Percentiles rank a stretch among this genome's conserved stretches.
Evolutionary conservation across 805 yeast species (phyloP).

Genomic region (Sungouiella blattae): DNA sequence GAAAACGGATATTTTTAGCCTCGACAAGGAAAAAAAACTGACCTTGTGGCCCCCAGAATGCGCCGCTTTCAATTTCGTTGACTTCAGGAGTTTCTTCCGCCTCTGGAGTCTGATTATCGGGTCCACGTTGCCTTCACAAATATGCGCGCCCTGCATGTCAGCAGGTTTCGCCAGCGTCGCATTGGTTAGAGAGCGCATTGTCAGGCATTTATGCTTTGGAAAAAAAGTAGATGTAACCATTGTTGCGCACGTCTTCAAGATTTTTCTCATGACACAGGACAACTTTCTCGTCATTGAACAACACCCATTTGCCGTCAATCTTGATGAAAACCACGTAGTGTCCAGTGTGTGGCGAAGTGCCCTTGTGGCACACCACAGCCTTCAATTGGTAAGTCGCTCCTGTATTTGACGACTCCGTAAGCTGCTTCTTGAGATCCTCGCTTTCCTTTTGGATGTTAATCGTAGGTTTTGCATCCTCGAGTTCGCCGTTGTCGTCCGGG

Average conservation of each 20-base stretch:
- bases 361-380: conserved; percentile 84
- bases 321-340: conserved; percentile 81
- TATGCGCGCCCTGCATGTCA: too few relatives aligned
- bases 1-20: too few relatives aligned
- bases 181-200: too few relatives aligned
- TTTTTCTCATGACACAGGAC: conserved; percentile 50
- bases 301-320: conserved; percentile 57
- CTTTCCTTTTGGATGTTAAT: conserved; percentile 28
- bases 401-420: conserved; percentile 9
- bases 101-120: too few relatives aligned
- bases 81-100: too few relatives aligned
- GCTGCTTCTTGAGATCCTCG: conserved; percentile 11
- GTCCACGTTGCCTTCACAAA: too few relatives aligned
- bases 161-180: too few relatives aligned
- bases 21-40: too few relatives aligned
- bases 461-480: conserved; percentile 24
- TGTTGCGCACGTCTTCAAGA: conserved; percentile 41
- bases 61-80: too few relatives aligned
- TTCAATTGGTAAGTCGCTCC: conserved; percentile 45
- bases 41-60: too few relatives aligned
- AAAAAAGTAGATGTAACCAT: conserved; percentile 50
- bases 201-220: too few relatives aligned
- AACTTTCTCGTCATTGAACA: conserved; percentile 88
- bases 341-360: conserved; percentile 85
- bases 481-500: conserved; percentile 71